Percentiles rank a stretch among this genome's conserved stretches.
Evolutionary conservation across 108 stramenopile genomes (phyloP).

Genomic region (Aurantiochytrium sp.): DNA sequence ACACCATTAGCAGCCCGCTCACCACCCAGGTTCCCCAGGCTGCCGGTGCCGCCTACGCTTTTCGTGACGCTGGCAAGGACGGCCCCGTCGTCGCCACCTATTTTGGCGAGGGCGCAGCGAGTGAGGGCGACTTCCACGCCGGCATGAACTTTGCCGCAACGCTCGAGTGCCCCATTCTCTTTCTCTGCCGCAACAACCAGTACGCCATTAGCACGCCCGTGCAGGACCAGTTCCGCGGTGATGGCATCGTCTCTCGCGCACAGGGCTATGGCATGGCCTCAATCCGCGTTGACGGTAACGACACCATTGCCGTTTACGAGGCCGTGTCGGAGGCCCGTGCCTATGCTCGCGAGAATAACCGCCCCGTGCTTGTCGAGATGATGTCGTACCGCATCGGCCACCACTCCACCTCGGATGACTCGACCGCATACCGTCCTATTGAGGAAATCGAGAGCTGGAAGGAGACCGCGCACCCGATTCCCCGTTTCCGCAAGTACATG

Average conservation of each 20-base stretch:
- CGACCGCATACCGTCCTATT: conserved; percentile 67
- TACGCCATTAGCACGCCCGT: conserved; percentile 92
- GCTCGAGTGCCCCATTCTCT: conserved; percentile 75
- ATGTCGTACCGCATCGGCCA: conserved; percentile 97
- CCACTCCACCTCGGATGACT: conserved; percentile 94
- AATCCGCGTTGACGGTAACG: conserved; percentile 96
- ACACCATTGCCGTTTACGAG: conserved; percentile 80
- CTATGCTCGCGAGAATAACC: conserved; percentile 32
- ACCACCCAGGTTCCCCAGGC: conserved; percentile 96
- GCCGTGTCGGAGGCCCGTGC: conserved; percentile 69
- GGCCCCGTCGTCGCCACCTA: conserved; percentile 61
- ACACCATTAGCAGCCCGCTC: conserved; percentile 85
- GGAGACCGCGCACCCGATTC: conserved; percentile 63
- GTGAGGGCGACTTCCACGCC: conserved; percentile 90
- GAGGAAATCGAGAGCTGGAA: conserved; percentile 68
- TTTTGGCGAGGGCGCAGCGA: conserved; percentile 94
- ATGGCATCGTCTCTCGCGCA: conserved; percentile 84
- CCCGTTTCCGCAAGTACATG: conserved; percentile 63
- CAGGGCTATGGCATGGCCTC: conserved; percentile 88
- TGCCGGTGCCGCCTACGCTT: conserved; percentile 75
- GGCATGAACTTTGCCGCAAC: conserved; percentile 90
- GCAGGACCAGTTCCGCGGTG: conserved; percentile 86
- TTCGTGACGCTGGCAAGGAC: conserved; percentile 58
- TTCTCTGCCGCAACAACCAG: conserved; percentile 95
- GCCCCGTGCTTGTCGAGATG: conserved; percentile 87